Conservation (phyloP, 202 grass and related monocot species). For the Setaria viridis region DNA sequence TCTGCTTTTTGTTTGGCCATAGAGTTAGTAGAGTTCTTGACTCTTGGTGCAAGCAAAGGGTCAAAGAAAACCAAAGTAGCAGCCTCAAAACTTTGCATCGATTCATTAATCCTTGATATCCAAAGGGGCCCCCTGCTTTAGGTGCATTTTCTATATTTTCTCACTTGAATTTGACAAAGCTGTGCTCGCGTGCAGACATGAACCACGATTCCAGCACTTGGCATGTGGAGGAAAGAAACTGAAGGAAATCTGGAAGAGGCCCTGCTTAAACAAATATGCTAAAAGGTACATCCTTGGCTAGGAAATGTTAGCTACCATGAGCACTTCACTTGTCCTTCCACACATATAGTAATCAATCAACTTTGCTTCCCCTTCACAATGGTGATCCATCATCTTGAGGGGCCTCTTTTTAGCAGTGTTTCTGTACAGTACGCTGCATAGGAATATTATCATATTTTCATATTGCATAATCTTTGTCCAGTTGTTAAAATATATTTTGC, state of each 20-base stretch:
- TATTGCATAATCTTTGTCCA: slow-evolving; percentile 6
- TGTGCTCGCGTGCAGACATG: slow-evolving; percentile 37
- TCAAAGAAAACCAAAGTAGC: slow-evolving; percentile 37
- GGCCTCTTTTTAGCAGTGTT: neutral
- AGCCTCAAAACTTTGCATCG: slow-evolving; percentile 33
- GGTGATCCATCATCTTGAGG: slow-evolving; percentile 3
- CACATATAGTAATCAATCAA: slow-evolving; percentile 11
- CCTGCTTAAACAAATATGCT: slow-evolving; percentile 35
- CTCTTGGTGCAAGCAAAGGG: slow-evolving; percentile 45
- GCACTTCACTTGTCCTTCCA: neutral
- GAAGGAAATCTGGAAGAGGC: slow-evolving; percentile 34
- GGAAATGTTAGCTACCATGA: neutral
- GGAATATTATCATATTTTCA: slow-evolving; percentile 8
- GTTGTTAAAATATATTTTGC: slow-evolving; percentile 13
- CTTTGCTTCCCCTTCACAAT: neutral
- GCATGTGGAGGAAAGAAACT: slow-evolving; percentile 41
- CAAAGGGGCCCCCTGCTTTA: neutral
- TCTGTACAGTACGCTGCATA: neutral
- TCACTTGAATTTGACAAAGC: slow-evolving; percentile 34
- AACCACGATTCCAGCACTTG: slow-evolving; percentile 31
- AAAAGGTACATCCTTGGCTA: slow-evolving; percentile 21
- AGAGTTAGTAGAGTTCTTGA: slow-evolving; percentile 23
- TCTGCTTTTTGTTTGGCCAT: neutral
- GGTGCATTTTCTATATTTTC: slow-evolving; percentile 35
- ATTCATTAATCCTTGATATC: slow-evolving; percentile 37